Percentiles rank a stretch among this genome's conserved stretches.
These are phyloP conservation scores for Suhomyces canberraensis DNA, from an alignment of 805 yeast species.

Conservation along the genomic window DNA sequence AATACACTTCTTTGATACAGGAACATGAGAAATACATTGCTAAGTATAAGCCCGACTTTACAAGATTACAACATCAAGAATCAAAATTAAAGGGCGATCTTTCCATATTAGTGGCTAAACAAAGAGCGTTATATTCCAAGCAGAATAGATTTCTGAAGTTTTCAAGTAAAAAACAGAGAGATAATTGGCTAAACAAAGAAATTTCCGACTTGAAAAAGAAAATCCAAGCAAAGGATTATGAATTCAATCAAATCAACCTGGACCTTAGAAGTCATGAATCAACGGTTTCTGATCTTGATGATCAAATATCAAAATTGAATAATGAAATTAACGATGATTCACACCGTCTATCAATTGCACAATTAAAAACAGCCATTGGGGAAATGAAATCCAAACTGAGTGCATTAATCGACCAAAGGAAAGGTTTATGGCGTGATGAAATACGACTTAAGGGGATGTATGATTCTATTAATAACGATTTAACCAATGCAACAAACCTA, in stretches of 20 bases:
- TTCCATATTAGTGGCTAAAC: constrained; percentile 44
- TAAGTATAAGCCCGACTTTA: constrained; percentile 40
- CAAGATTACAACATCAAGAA: constrained; percentile 41
- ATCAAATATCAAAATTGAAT: constrained; percentile 16
- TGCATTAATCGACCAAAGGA: constrained; percentile 61
- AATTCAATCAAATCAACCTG: constrained; percentile 20
- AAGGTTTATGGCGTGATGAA: constrained; percentile 75
- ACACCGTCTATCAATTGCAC: constrained; percentile 10
- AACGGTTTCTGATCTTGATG: constrained; percentile 10
- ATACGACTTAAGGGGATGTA: constrained; percentile 56
- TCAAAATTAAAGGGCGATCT: constrained; percentile 35
- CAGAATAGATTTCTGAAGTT: constrained; percentile 69
- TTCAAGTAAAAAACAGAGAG: constrained; percentile 52
- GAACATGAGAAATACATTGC: constrained; percentile 36
- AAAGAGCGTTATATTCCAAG: constrained; percentile 62
- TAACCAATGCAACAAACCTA: constrained; percentile 53
- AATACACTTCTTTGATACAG: constrained; percentile 26
- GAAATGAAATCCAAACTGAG: constrained; percentile 43
- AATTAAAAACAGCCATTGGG: constrained; percentile 30
- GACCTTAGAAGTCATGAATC: constrained; percentile 14
- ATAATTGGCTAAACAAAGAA: constrained; percentile 60
- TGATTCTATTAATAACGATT: constrained; percentile 54
- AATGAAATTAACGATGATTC: constrained; percentile 17
- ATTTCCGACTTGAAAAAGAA: constrained; percentile 35
- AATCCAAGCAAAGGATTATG: constrained; percentile 23